Percentiles rank a stretch among this genome's conserved stretches.
Evolutionary conservation across 1,284 basidiomycete genomes (phyloP).

Genomic region (Cryptococcus maquisensis): DNA sequence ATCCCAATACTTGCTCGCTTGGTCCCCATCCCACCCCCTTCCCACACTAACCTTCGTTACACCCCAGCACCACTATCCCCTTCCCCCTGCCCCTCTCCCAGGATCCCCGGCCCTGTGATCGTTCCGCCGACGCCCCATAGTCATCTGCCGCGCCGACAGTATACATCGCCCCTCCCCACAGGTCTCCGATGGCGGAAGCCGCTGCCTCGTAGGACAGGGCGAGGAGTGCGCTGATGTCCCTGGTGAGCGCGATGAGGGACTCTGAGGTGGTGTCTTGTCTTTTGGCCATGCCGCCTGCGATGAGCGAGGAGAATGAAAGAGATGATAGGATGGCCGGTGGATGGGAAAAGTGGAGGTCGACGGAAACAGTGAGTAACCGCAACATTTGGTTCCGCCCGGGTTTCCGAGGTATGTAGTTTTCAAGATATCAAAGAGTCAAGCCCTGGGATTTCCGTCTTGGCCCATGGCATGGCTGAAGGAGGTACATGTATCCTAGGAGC

Average conservation of each 20-base stretch:
- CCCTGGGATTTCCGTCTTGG: no score
- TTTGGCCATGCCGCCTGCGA: background rate
- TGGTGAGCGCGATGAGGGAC: constrained; percentile 32
- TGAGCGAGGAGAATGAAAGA: background rate
- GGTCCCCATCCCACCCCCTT: no score
- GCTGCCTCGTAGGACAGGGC: constrained; percentile 35
- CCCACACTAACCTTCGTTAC: constrained; percentile 32
- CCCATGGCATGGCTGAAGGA: no score
- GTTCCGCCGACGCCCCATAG: no score
- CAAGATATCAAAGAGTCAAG: no score
- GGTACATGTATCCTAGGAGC: no score
- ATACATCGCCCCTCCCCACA: constrained; percentile 34
- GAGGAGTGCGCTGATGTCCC: constrained; percentile 39
- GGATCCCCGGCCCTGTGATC: no score
- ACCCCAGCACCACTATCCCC: no score
- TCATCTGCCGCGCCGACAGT: constrained; percentile 27
- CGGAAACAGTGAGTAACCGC: background rate
- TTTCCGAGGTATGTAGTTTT: no score
- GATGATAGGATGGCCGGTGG: background rate
- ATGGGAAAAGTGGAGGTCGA: background rate
- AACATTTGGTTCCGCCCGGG: background rate
- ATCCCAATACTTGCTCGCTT: no score
- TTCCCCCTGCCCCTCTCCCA: no score
- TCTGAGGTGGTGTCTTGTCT: constrained; percentile 5
- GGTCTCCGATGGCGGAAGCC: constrained; percentile 30